Base-by-base conservation (phyloP, 2,329 filamentous ascomycete species). In the Arthrobotrys megalospora region DNA sequence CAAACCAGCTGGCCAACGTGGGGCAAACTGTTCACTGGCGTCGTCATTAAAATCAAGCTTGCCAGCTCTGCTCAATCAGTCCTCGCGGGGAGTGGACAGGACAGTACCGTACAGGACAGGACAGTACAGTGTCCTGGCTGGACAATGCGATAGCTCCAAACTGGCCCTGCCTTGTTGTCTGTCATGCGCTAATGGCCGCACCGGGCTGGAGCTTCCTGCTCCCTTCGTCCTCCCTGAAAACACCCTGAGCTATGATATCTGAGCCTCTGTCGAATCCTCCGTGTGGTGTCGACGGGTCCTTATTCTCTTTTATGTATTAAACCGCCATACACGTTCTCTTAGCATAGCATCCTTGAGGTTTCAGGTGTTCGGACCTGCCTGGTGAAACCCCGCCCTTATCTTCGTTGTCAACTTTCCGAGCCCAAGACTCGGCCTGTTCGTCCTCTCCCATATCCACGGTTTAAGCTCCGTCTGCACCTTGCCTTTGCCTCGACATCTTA, bases 141-240 rank as follows among this genome's bases (percentile, higher is more conserved):
- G 53, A 70, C 66, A 72, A 48, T 72, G n/a, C 24, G 28, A 43
- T 43, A 32, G 16, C 19, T n/a, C 45, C 28, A n/a, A 16, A 36
- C 12, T 14, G 52, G 14, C 16, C 19, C 5, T 55, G 47, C 58
- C 58, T 55, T 55, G 68, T 34, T 64, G 68, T 66, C 70, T 1
- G 64, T 62, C 66, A 71, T 71, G 66, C 66, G 73, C 73, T 77
- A 71, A 55, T 67, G 66, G 60, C 52, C 48, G 50, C 60, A 52
- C 28, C 21, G 0, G 50, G n/a, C 47, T n/a, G 7, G 41, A 36
- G 3, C 47, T 52, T 21, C 24, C 32, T 38, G 28, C 34, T 24
- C 7, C 34, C 47, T 43, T 52, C 60, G 12, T 58, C 28, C 24
- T 45, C 12, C 32, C 55, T 34, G 34, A 36, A 47, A 34, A 19